Conservation (phyloP, 306 rosid genomes). For the Argentina anserina region DNA sequence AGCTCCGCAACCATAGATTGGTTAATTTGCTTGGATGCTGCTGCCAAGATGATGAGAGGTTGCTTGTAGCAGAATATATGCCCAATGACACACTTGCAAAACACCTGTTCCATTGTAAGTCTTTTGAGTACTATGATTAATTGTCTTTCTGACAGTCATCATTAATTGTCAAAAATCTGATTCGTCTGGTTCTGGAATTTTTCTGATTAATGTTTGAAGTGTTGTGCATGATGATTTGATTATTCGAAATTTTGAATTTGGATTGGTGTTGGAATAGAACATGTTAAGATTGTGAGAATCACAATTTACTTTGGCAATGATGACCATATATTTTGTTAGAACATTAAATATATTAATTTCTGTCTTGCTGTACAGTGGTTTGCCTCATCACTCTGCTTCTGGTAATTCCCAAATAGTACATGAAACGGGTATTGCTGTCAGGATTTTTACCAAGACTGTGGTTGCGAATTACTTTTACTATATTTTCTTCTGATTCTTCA, state of each 20-base stretch:
- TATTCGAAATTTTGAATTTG: no score
- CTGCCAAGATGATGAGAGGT: slow-evolving; percentile 72
- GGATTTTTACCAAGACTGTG: neutral
- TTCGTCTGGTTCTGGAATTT: neutral
- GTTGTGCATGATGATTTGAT: neutral
- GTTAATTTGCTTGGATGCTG: slow-evolving; percentile 75
- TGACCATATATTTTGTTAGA: neutral
- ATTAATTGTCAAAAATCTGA: neutral
- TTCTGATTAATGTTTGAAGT: neutral
- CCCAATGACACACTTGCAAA: slow-evolving; percentile 80
- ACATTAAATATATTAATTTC: neutral
- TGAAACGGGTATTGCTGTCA: neutral
- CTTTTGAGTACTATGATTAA: neutral
- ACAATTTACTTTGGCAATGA: neutral
- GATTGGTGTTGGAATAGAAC: neutral
- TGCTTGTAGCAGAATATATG: slow-evolving; percentile 81
- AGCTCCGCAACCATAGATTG: slow-evolving; percentile 69
- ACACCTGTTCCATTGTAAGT: slow-evolving; percentile 76
- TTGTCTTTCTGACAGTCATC: neutral
- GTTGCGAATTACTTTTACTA: neutral
- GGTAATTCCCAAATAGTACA: neutral
- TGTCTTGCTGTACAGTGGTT: neutral
- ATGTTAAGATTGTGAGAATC: neutral
- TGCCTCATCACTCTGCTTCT: neutral
- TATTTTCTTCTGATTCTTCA: neutral